phyloP scores from a whole-genome alignment of 1,284 basidiomycete species.

The Rhodotorula sp. region DNA sequence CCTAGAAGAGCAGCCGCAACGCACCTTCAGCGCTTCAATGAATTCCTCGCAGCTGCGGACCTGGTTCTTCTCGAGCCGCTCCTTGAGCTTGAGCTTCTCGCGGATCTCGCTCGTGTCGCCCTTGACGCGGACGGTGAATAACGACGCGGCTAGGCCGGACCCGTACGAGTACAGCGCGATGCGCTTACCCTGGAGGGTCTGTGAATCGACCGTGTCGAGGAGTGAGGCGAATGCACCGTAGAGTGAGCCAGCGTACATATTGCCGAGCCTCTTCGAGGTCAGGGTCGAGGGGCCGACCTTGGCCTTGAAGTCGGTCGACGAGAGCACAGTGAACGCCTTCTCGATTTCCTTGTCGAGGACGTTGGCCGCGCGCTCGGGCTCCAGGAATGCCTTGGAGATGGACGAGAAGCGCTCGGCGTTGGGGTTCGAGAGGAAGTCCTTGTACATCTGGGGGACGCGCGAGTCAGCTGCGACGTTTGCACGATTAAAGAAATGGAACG shows the following conservation, averaged over 20 bases:
- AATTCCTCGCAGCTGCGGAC: constrained; percentile 87
- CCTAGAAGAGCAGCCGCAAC: constrained; percentile 35
- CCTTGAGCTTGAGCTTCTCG: constrained; percentile 82
- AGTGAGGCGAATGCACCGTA: constrained; percentile 89
- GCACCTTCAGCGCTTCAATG: constrained; percentile 69
- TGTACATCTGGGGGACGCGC: constrained; percentile 59
- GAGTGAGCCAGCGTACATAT: constrained; percentile 98
- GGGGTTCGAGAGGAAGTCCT: constrained; percentile 85
- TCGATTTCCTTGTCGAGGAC: constrained; percentile 92
- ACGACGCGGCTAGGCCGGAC: constrained; percentile 83
- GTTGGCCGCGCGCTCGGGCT: constrained; percentile 66
- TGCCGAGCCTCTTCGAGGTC: constrained; percentile 83
- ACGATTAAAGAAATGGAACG: constrained; percentile 32
- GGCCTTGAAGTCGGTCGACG: constrained; percentile 67
- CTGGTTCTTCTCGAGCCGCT: constrained; percentile 81
- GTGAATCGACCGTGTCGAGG: constrained; percentile 65
- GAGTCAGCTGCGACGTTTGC: background rate
- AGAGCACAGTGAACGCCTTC: constrained; percentile 79
- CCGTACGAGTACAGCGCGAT: constrained; percentile 93
- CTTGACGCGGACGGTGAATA: constrained; percentile 81
- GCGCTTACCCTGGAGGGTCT: constrained; percentile 70
- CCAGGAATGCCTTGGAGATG: constrained; percentile 68
- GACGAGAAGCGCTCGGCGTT: constrained; percentile 68
- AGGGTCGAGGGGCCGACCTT: constrained; percentile 74
- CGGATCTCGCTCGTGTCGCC: constrained; percentile 79